Evolutionary conservation across 331 rosid genomes (phyloP), one percentile per base, ranked within the genome.

Genomic region (Arachis monticola): DNA sequence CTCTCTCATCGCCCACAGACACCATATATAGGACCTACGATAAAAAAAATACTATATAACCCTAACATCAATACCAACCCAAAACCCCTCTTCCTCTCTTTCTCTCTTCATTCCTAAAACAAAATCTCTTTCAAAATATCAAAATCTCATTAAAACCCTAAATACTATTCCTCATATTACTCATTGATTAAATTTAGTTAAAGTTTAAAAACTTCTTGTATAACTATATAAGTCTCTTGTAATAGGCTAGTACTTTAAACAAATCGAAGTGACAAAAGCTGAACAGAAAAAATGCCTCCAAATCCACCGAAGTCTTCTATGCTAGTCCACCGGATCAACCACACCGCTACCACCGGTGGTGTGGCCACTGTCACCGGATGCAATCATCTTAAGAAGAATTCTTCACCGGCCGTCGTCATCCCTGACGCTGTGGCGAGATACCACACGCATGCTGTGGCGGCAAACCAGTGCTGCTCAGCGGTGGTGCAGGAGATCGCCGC

Each of bases 381-480:
- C 74, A 52, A 13, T 52, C 59, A 35, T 52, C 59, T 30, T 67
- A 57, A 0, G n/a, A 38, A 10, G 45, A 79, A 17, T 66, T 56
- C 13, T 63, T 13, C 67, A 38, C 5, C 14, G 47, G 11, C 56
- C 60, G 10, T 72, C 47, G 8, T 80, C 31, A 48, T 89, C 12
- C 96, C 97, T 0, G 96, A 92, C 8, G 70, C 77, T 0, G 93
- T 92, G 69, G 88, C 91, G 6, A 75, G 76, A 11, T 78, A 80
- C 78, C 99, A 94, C 83, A 80, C 78, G 14, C 92, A 88, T 67
- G 51, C 81, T 0, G 77, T 90, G 2, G 44, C 83, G 0, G 58
- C 84, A 0, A 58, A 87, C 83, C 97, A 92, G 90, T 87, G 90
- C 81, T 92, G 72, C 87, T 94, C 99, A 27, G 90, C 95, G 13